Base-by-base conservation (phyloP, 768 basidiomycete species). In the Suillus americanus region DNA sequence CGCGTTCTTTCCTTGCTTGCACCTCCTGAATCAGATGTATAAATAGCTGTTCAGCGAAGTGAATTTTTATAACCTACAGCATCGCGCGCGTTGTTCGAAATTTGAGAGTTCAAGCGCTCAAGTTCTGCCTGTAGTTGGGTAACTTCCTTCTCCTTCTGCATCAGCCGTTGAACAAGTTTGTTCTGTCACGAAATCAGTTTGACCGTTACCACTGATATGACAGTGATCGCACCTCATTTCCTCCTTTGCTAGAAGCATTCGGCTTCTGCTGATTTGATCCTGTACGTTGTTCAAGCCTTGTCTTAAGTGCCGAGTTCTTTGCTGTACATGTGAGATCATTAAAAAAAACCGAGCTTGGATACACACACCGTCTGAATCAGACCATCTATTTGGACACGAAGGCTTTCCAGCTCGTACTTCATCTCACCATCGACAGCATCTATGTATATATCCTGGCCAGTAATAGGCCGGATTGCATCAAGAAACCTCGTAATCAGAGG, bases 101-200 rank as follows among this genome's bases (percentile, higher is more conserved):
- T 85, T 72, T 86, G 83, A 5, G 80, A 78, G 68, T 84, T 87
- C 67, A 88, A 76, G 20, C 82, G 80, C 62, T 89, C 89, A 23
- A 95, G 76, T 70, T 95, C 90, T 4, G 82, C 82, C 71, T 89
- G 88, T 2, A 96, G 81, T 62, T 89, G 86, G 2, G 86, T 72
- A 2, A 94, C 91, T 74, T 95, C 87, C 70, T 91, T 93, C 78
- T 97, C 95, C 73, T 94, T 95, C 73, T 88, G 85, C 3, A 90
- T 85, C 18, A 96, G 80, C 12, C 92, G 86, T 70, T 94, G 92
- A 10, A 94, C 86, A 23, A 96, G 72, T 2, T 91, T 92, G 90
- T 82, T 66, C 84, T 88, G 84, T 90, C 25, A 6, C 4, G 14
- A n/a, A 25, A 30, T 41, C 62, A 30, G 55, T 33, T 14, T 28